Base-by-base conservation (phyloP, 2,329 filamentous ascomycete genomes). In the Alternaria arborescens region DNA sequence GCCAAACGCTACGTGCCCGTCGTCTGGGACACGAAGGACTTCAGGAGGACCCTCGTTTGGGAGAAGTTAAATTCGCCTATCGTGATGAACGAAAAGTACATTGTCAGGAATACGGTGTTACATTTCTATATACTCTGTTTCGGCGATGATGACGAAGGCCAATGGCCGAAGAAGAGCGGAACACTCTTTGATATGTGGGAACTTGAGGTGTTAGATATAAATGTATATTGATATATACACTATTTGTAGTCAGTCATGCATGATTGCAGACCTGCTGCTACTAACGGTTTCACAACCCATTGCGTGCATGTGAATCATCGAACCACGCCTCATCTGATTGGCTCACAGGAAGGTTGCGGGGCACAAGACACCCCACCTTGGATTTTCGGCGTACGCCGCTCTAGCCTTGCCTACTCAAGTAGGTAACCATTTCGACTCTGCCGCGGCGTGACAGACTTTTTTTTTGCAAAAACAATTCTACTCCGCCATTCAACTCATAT, bases 321-420 rank as follows among this genome's bases (percentile, higher is more conserved):
- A 38, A 40, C 24, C 16, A 28, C 42, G 24, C 20, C 16, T 5
- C 32, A 32, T 26, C 5, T 57, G 58, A 57, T 52, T 60, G 58
- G 53, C 16, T 26, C 34, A 42, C 16, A 8, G 2, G 20, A 20
- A 52, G 11, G 52, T 32, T 50, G 58, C 52, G 52, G 44, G 52
- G 41, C 52, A 57, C 52, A 38, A 38, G 16, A 32, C 20, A 26
- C 58, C 58, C 58, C 58, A 57, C 58, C 53, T 51, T 51, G 5
- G 52, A 60, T 52, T 57, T 60, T 60, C 58, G 58, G 58, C 46
- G 44, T 41, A 46, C 58, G 58, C 58, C 58, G 58, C 58, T 52
- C 52, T 52, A 52, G 47, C 58, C 58, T 57, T 51, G 53, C 58
- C 58, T 50, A 51, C 58, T 48, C 41, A 57, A 60, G 52, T 56